These are phyloP conservation scores for Emericellopsis cladophorae DNA, from an alignment of 2,329 filamentous ascomycete genomes.

Conservation along the genomic window DNA sequence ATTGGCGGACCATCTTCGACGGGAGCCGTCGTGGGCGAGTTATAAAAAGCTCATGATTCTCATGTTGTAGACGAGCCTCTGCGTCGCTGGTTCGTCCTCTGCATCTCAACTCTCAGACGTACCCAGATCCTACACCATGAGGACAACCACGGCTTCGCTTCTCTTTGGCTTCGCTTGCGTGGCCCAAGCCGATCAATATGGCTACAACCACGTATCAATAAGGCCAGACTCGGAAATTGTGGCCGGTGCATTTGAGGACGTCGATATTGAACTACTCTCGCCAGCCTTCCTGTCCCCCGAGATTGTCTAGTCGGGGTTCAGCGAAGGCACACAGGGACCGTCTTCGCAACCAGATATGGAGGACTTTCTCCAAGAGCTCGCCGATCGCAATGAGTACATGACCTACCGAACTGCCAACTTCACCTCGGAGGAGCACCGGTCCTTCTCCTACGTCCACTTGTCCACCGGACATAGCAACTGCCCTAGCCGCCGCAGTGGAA, in stretches of 20 bases:
- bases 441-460: constrained; percentile 7
- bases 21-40: too few relatives aligned
- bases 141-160: constrained; percentile 1
- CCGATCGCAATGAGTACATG: constrained; percentile 7
- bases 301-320: constrained; percentile 5
- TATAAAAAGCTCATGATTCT: too few relatives aligned
- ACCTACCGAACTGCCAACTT: constrained; percentile 6
- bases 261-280: constrained; percentile 7
- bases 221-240: constrained; percentile 4
- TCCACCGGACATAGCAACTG: neutral
- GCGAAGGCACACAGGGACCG: constrained; percentile 7
- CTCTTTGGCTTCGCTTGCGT: constrained; percentile 3
- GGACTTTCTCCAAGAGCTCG: constrained; percentile 5
- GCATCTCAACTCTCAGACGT: too few relatives aligned
- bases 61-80: neutral
- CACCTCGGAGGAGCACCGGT: constrained; percentile 7
- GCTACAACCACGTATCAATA: constrained; percentile 6
- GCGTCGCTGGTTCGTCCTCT: neutral
- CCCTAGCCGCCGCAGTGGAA: neutral
- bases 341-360: constrained; percentile 7
- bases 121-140: neutral
- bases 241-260: constrained; percentile 3
- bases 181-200: constrained; percentile 5
- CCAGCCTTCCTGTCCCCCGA: constrained; percentile 6
- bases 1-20: too few relatives aligned